Evolutionary conservation across 805 yeast genomes (phyloP), one percentile per base, ranked within the genome.

Genomic region (Debaryomyces hansenii): DNA sequence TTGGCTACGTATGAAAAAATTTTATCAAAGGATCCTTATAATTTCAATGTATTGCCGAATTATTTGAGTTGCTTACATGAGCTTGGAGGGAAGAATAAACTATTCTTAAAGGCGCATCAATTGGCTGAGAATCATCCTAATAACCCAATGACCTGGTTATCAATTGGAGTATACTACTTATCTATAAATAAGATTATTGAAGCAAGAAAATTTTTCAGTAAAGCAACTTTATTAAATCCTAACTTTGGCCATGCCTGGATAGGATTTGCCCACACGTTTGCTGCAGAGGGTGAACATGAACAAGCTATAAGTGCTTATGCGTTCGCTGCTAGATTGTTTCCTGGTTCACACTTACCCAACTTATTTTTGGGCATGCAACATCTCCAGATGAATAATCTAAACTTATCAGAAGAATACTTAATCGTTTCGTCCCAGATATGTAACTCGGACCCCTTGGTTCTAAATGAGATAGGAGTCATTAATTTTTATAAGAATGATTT

Each of bases 231-330:
- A 54, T 66, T 91, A 49, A 86, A 90, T 57, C 95, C 99, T 2
- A 87, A 84, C 54, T 90, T 88, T 69, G 95, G 94, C 0, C 92
- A 88, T 43, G 96, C 98, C 1, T 94, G 99, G 99, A 83, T 94
- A 29, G 99, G 97, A 2, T 94, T 94, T 70, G 98, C 98, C 1
- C 98, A 92, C 59, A 91, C 98, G 0, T 94, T 91, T 78, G 97
- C 97, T 0, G 85, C 88, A 2, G 99, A 94, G 63, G 96, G 97
- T n/a, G 99, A 94, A 66, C 97, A 94, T 63, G 99, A 94, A 63
- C 98, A 94, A 66, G 98, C 98, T 1, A 86, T 94, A 18, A 86
- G 97, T 46, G 98, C 98, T 0, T 94, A 91, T 66, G 91, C 98
- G 1, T 91, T 96, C 10, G 97, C 97, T 0, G 90, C 96, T 1